Base-by-base conservation (phyloP, 495 filamentous ascomycete species). In the Cercophora scortea region DNA sequence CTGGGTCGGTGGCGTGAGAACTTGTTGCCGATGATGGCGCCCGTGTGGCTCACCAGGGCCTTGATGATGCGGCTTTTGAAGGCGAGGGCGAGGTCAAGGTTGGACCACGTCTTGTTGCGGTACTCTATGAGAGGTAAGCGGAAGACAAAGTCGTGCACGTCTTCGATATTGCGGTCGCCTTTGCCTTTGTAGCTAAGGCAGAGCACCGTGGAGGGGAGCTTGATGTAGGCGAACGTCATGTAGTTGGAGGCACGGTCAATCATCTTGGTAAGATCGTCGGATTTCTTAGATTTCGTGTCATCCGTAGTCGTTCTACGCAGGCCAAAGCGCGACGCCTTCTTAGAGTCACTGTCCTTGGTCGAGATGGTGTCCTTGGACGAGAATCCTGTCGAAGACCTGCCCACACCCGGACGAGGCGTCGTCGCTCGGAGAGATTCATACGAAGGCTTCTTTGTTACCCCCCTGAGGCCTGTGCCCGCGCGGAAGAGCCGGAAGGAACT, bases 61-160 rank as follows among this genome's bases (percentile, higher is more conserved):
- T 86, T 85, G 66, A 95, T 93, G 57, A 96, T 87, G 50, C 94
- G 90, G 57, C 87, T 89, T 77, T 99, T 97, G 43, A 99, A 73
- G 16, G 87, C 85, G 46, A 96, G 73, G 1, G 92, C 90, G 10
- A 99, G 80, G 56, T 99, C 93, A 8, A 97, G 81, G 65, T 97
- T 97, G 15, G 92, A 96, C 93, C 93, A 99, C 9, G 90, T 97
- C 71, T 96, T 97, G 74, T 99, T 97, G 46, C 88, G 80, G 66
- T 95, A 97, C 64, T 99, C 93, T 39, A 99, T 82, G 13, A 87
- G 86, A 7, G 93, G 93, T 62, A 99, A 81, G 16, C 90, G 85
- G 79, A 98, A 98, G 53, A 97, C 93, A 54, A 98, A 92, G 60
- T 96, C 85, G 67, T 98, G 93, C 11, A 98, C 83, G 66, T 98